Conservation (phyloP, 2,329 filamentous ascomycete species). For the Colletotrichum paranaense region DNA sequence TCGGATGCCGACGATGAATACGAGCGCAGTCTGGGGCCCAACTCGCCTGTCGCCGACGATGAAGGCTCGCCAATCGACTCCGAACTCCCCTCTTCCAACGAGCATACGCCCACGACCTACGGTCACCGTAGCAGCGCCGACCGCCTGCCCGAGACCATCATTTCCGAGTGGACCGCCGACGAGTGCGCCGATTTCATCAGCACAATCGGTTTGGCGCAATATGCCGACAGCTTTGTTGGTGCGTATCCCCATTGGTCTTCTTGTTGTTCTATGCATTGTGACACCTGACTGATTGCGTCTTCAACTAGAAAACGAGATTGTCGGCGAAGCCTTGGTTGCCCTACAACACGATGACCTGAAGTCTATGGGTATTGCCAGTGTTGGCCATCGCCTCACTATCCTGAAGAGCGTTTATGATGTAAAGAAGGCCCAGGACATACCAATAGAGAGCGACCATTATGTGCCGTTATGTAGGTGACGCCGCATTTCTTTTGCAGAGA, state of each 20-base stretch:
- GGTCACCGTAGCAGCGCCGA: constrained; percentile 74
- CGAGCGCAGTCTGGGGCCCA: constrained; percentile 76
- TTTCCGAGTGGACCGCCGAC: constrained; percentile 84
- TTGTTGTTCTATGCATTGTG: not conserved
- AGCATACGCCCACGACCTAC: constrained; percentile 85
- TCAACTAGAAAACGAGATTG: constrained; percentile 86
- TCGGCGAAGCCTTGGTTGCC: constrained; percentile 89
- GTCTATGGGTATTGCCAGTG: constrained; percentile 92
- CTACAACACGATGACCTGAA: constrained; percentile 93
- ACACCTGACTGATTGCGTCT: constrained; percentile 6
- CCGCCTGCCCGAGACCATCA: constrained; percentile 77
- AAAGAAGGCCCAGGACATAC: constrained; percentile 93
- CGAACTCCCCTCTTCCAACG: constrained; percentile 74
- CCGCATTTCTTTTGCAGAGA: constrained; percentile 7
- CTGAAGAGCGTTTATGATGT: constrained; percentile 96
- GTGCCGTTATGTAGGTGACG: constrained; percentile 82
- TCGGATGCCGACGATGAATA: constrained; percentile 88
- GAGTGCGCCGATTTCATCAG: constrained; percentile 92
- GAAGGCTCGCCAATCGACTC: constrained; percentile 79
- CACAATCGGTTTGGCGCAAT: constrained; percentile 83
- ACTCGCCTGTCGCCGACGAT: constrained; percentile 76
- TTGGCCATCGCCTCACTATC: constrained; percentile 93
- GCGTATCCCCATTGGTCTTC: constrained; percentile 48
- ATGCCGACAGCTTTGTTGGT: constrained; percentile 87
- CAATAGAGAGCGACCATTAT: constrained; percentile 93